These are phyloP conservation scores for Cyberlindnera euphorbiae DNA, from an alignment of 805 yeast species.

Conservation along the genomic window DNA sequence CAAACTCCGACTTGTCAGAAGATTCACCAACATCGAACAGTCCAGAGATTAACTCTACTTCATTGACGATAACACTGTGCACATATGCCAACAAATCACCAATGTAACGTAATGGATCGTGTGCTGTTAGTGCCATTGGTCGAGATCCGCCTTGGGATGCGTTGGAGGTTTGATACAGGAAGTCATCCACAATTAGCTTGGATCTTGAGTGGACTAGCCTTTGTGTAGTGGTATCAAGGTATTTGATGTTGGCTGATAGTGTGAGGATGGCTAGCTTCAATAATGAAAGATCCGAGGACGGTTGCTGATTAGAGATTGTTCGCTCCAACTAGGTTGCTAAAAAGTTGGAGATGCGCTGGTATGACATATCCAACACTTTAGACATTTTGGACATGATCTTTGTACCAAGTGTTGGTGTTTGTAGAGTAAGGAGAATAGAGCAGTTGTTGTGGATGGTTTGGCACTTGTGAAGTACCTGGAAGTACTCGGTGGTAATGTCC, in stretches of 20 bases:
- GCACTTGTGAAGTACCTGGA: conserved; percentile 54
- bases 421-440: conserved; percentile 63
- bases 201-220: conserved; percentile 70
- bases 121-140: conserved; percentile 61
- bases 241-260: conserved; percentile 38
- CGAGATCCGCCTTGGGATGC: conserved; percentile 26
- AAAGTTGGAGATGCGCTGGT: conserved; percentile 46
- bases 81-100: conserved; percentile 88
- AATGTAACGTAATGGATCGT: conserved; percentile 76
- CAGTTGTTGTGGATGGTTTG: conserved; percentile 63
- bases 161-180: conserved; percentile 44
- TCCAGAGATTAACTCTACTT: conserved; percentile 66
- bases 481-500: conserved; percentile 47
- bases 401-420: conserved; percentile 60
- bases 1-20: conserved; percentile 26
- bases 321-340: conserved; percentile 29
- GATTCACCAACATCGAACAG: conserved; percentile 44
- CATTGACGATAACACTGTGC: conserved; percentile 83
- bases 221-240: conserved; percentile 54
- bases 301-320: conserved; percentile 10
- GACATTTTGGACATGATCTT: conserved; percentile 59
- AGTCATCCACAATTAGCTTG: conserved; percentile 58
- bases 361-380: conserved; percentile 45
- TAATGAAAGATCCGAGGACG: conserved; percentile 19
- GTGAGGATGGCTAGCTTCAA: conserved; percentile 32